These are phyloP conservation scores for Falciphora oryzae DNA, from an alignment of 2,329 filamentous ascomycete genomes.

Conservation along the genomic window DNA sequence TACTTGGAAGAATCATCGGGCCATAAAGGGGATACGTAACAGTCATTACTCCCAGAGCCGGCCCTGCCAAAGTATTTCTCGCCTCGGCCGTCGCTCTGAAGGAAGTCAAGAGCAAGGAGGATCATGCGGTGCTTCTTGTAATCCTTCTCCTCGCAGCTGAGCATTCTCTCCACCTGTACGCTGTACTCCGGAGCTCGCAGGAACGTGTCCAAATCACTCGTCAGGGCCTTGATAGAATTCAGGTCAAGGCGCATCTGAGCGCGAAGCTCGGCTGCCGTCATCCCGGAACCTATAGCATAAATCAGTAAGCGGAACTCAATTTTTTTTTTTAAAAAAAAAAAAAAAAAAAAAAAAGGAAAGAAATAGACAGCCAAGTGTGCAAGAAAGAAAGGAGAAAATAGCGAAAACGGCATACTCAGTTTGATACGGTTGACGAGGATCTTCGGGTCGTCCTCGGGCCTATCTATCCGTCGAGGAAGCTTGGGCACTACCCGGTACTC, in stretches of 20 bases:
- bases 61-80: background rate
- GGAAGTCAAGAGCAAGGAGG: slow-evolving; percentile 2
- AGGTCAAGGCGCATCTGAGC: background rate
- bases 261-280: background rate
- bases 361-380: background rate
- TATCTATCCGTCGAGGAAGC: slow-evolving; percentile 1
- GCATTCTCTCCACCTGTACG: background rate
- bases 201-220: background rate
- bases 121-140: background rate
- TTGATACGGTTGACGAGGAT: background rate
- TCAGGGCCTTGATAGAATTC: background rate
- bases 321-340: background rate
- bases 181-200: background rate
- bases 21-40: background rate
- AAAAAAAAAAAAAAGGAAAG: too few species aligned
- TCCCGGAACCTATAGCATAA: background rate
- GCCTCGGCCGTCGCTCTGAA: background rate
- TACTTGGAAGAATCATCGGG: slow-evolving; percentile 8
- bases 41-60: background rate
- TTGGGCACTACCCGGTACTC: too few species aligned
- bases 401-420: background rate
- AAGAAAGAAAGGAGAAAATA: background rate
- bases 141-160: background rate
- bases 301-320: background rate
- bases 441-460: background rate